phyloP scores from a whole-genome alignment of 129 eudicot species.

The Escallonia herrerae region DNA sequence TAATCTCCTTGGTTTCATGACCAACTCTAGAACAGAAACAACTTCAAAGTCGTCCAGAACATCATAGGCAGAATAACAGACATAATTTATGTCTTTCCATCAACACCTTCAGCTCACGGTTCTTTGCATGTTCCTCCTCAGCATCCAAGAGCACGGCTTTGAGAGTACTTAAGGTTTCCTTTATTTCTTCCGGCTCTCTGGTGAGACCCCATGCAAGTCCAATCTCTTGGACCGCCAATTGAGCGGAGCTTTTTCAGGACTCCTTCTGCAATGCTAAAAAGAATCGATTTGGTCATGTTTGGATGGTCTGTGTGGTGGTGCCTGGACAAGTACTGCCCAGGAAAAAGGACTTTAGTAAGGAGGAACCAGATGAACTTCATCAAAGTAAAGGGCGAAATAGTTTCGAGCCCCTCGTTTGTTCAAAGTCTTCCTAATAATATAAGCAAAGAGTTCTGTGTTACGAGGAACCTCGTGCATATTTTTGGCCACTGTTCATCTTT shows the following conservation, averaged over 20 bases:
- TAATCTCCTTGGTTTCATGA: not conserved
- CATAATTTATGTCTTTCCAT: constrained; percentile 3
- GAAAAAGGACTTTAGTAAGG: no score
- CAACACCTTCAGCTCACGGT: constrained; percentile 6
- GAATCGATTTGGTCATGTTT: not conserved
- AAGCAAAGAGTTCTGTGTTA: no score
- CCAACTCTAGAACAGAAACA: not conserved
- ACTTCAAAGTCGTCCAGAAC: constrained; percentile 6
- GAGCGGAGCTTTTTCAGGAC: not conserved
- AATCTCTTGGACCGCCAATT: constrained; percentile 4
- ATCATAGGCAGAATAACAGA: constrained; percentile 10
- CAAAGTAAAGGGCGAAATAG: no score
- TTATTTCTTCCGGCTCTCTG: constrained; percentile 6
- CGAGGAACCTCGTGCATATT: no score
- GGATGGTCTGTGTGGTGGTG: not conserved
- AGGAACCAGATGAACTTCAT: no score
- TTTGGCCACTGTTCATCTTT: no score
- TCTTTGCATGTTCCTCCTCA: constrained; percentile 7
- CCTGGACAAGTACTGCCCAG: not conserved
- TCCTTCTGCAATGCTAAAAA: not conserved
- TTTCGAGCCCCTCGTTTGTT: no score
- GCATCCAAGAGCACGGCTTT: constrained; percentile 18
- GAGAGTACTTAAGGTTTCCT: constrained; percentile 4
- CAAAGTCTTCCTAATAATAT: no score
- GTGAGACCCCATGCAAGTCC: constrained; percentile 3